Base-by-base conservation (phyloP, 331 rosid genomes). In the Acacia pycnantha region DNA sequence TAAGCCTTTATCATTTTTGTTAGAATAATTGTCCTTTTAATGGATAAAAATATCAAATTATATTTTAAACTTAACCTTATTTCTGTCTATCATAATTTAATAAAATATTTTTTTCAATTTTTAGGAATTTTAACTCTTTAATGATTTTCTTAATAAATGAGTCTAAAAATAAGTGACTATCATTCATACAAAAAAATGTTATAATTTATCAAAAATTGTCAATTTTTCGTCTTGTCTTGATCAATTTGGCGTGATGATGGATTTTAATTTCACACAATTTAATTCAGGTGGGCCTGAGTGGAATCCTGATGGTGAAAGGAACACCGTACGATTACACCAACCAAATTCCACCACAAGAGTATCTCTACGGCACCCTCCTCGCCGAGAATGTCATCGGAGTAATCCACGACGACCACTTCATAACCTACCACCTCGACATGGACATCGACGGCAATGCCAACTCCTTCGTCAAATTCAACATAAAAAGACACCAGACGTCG, bases 251-350 rank as follows among this genome's bases (percentile, higher is more conserved):
- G 10, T 53, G 61, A 53, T 19, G 61, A 19, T 13, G 56, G 5
- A 43, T 43, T 43, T 43, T 9, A 11, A 12, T 47, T 11, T 12
- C 16, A 12, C 3, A 3, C 8, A 4, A 29, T 15, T 14, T 53
- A 11, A 19, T 29, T 5, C 79, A 95, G 98, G 98, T 93, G 44
- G 98, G 97, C 48, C 93, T 93, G 1, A 90, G 97, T 77, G 98
- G 98, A 0, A 93, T 95, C 41, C 64, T 95, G 86, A 93, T 93
- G 97, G 97, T 95, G 87, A 95, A 95, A 85, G 98, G 95, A 70
- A 93, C 93, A 1, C 51, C 79, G 2, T 93, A 90, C 64, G 89
- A 89, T 16, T 84, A 93, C 75, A 79, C 85, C 70, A 86, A 88
- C 78, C 88, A 93, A 46, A 81, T 89, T 54, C 69, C 82, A 0